A percentile compares a stretch with the other conserved stretches of the same genome.
These are phyloP conservation scores for Priceomyces medius DNA, from an alignment of 805 yeast genomes.

Conservation along the genomic window DNA sequence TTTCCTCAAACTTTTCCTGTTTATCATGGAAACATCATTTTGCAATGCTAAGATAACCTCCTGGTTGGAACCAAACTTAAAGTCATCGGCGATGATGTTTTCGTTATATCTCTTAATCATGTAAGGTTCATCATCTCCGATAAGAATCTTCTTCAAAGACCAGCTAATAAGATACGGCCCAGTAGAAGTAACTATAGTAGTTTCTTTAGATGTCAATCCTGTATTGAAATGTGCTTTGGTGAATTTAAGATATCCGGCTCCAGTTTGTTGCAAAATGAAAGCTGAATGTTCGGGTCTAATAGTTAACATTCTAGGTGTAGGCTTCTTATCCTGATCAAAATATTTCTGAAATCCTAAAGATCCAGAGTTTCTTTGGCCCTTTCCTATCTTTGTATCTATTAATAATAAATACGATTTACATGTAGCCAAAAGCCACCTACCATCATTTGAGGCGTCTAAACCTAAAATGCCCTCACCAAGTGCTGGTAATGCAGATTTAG, in stretches of 20 bases:
- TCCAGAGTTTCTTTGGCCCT: slow-evolving; percentile 58
- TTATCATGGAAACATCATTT: slow-evolving; percentile 73
- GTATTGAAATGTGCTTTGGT: slow-evolving; percentile 78
- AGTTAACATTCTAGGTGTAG: slow-evolving; percentile 65
- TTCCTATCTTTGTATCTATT: slow-evolving; percentile 62
- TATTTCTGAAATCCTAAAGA: slow-evolving; percentile 61
- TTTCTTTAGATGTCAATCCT: slow-evolving; percentile 62
- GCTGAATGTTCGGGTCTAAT: slow-evolving; percentile 72
- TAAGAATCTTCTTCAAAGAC: slow-evolving; percentile 64
- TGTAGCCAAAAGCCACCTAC: slow-evolving; percentile 79
- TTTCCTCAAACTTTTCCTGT: slow-evolving; percentile 54
- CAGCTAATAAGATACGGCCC: slow-evolving; percentile 85
- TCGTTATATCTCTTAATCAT: slow-evolving; percentile 60
- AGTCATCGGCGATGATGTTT: slow-evolving; percentile 71
- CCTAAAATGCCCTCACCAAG: slow-evolving; percentile 73
- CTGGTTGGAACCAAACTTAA: slow-evolving; percentile 69
- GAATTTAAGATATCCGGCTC: slow-evolving; percentile 51
- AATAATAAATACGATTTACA: slow-evolving; percentile 70
- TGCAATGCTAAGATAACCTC: slow-evolving; percentile 72
- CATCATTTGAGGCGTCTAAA: slow-evolving; percentile 73
- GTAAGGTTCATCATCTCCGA: slow-evolving; percentile 47
- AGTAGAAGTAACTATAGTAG: slow-evolving; percentile 69
- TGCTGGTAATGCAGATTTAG: slow-evolving; percentile 79
- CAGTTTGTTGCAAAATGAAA: slow-evolving; percentile 51
- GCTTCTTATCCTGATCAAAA: slow-evolving; percentile 64